Evolutionary conservation across 140 eudicot genomes (phyloP).

Genomic region (Flaveria floridana): DNA sequence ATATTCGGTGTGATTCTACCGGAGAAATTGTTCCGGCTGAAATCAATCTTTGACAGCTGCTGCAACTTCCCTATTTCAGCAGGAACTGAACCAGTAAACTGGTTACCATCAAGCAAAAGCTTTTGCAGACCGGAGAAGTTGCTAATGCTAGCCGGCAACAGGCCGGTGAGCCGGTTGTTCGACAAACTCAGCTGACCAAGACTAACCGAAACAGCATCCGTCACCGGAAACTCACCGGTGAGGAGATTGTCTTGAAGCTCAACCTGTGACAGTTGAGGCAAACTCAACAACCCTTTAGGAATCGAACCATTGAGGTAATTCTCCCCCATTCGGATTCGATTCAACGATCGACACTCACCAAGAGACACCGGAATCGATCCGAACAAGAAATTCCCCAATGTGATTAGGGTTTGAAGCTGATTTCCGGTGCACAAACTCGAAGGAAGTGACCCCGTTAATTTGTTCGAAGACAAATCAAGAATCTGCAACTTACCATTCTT

Average conservation of each 20-base stretch:
- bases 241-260: constrained; percentile 58
- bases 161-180: constrained; percentile 44
- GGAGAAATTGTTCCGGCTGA: constrained; percentile 47
- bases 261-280: constrained; percentile 47
- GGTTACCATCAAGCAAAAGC: constrained; percentile 50
- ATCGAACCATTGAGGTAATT: constrained; percentile 55
- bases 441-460: constrained; percentile 49
- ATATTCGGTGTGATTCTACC: constrained; percentile 49
- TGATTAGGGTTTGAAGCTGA: constrained; percentile 45
- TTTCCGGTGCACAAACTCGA: constrained; percentile 40
- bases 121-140: constrained; percentile 52
- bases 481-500: constrained; percentile 35
- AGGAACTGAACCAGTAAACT: constrained; percentile 45
- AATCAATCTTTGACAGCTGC: constrained; percentile 57
- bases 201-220: constrained; percentile 32
- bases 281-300: constrained; percentile 49
- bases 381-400: constrained; percentile 42
- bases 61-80: constrained; percentile 44
- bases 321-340: constrained; percentile 50
- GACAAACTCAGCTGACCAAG: constrained; percentile 51
- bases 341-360: constrained; percentile 42
- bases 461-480: constrained; percentile 49
- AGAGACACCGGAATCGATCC: constrained; percentile 45
- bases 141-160: constrained; percentile 45
- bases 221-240: constrained; percentile 47